These are phyloP conservation scores for Boletus speciosus DNA, from an alignment of 768 basidiomycete genomes.

Conservation along the genomic window DNA sequence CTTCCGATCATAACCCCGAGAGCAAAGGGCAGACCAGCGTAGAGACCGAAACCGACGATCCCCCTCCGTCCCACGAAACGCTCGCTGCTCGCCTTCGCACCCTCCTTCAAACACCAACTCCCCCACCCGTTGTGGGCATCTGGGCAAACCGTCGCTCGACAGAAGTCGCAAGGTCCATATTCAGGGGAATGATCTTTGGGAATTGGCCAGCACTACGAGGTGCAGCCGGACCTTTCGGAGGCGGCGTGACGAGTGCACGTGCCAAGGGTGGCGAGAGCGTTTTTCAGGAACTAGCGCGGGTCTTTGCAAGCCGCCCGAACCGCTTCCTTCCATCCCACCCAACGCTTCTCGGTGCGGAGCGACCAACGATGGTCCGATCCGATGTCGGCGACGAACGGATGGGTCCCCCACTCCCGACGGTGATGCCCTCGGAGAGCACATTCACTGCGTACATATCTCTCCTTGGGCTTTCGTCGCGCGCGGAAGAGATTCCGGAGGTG, in stretches of 20 bases:
- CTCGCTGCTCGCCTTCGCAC: conserved; percentile 8
- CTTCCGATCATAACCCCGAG: neutral
- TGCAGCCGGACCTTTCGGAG: conserved; percentile 38
- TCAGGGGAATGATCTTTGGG: conserved; percentile 54
- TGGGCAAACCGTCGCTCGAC: conserved; percentile 48
- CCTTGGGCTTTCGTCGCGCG: conserved; percentile 47
- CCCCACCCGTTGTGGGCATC: conserved; percentile 33
- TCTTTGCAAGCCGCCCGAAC: conserved; percentile 8
- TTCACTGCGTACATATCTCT: conserved; percentile 61
- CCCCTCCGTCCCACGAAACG: conserved; percentile 1
- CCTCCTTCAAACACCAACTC: conserved; percentile 23
- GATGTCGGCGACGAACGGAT: neutral
- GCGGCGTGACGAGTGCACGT: conserved; percentile 20
- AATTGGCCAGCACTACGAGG: conserved; percentile 46
- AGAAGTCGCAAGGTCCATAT: conserved; percentile 48
- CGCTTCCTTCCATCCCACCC: conserved; percentile 11
- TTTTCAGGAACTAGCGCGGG: conserved; percentile 20
- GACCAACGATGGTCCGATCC: neutral
- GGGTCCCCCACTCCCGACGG: conserved; percentile 26
- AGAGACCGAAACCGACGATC: neutral
- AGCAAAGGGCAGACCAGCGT: neutral
- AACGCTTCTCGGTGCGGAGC: neutral
- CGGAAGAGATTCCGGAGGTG: conserved; percentile 59
- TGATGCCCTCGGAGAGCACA: conserved; percentile 48
- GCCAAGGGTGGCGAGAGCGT: conserved; percentile 14